Conservation (phyloP, 139 green algal genomes). For the Auxenochlorella protothecoides region DNA sequence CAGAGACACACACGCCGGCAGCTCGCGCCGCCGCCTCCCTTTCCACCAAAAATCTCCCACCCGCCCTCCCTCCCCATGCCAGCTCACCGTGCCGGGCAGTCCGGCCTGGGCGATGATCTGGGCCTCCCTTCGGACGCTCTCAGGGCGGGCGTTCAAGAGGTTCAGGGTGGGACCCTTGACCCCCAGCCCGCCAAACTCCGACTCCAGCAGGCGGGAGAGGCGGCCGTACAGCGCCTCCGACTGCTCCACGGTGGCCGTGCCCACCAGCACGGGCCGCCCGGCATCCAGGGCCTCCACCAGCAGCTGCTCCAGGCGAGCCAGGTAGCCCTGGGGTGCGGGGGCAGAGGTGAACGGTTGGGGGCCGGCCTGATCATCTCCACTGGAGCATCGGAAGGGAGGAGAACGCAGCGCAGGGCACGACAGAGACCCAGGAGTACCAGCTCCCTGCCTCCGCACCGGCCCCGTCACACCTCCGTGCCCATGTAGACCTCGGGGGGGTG, state of each 20-base stretch:
- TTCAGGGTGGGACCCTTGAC: background rate
- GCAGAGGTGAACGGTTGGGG: too few relatives aligned
- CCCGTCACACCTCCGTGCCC: background rate
- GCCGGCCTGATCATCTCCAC: too few relatives aligned
- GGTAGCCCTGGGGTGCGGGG: slow-evolving; percentile 3
- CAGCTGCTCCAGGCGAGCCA: slow-evolving; percentile 3
- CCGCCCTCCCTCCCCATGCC: too few relatives aligned
- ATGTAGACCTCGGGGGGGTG: slow-evolving; percentile 41
- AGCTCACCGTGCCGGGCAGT: slow-evolving; percentile 29
- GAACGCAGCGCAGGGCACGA: too few relatives aligned
- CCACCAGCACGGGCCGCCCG: slow-evolving; percentile 78
- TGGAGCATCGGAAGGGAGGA: too few relatives aligned
- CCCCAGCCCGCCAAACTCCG: background rate
- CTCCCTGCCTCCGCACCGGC: background rate
- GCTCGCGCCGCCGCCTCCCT: too few relatives aligned
- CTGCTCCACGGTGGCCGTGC: slow-evolving; percentile 65
- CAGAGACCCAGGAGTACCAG: too few relatives aligned
- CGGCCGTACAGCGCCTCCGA: slow-evolving; percentile 28
- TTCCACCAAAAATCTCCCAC: too few relatives aligned
- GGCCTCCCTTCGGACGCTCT: slow-evolving; percentile 62
- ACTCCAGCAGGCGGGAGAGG: background rate
- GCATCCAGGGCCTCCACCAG: slow-evolving; percentile 12
- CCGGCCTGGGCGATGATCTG: slow-evolving; percentile 66
- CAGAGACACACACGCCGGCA: background rate
- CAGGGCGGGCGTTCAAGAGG: slow-evolving; percentile 54